Base-by-base conservation (phyloP, 169 alveolate species). In the Theileria sp. region DNA sequence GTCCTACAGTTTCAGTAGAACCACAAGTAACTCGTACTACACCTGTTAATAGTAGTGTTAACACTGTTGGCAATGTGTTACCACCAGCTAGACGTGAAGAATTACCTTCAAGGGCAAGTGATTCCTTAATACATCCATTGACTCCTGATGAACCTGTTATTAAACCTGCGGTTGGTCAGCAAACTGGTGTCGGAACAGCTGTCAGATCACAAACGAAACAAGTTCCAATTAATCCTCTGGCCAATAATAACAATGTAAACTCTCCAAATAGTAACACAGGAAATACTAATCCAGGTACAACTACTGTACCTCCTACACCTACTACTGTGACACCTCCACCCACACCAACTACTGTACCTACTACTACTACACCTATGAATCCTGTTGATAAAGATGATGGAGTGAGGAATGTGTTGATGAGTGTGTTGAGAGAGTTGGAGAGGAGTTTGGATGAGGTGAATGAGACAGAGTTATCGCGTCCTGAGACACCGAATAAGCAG, bases 401-500 rank as follows among this genome's bases (percentile, higher is more conserved):
- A 36, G 60, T 66, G 12, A 34, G 15, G 8, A 25, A 66, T 21
- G 75, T 66, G 60, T 25, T 66, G 5, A 38, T 66, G 60, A 21
- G 15, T 5, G 26, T 25, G 30, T 66, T 66, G 60, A 66, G 38
- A 25, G 75, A 66, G 60, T 21, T 49, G 67, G 36, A 58, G n/a
- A 58, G 26, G 67, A 25, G 32, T 58, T 58, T 58, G 12, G 26
- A 58, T 25, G 17, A 58, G 34, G 60, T 66, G 25, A 66, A 66
- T 25, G 25, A 8, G 8, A 66, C 23, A 2, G 60, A 66, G 8
- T 5, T 66, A 25, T 8, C n/a, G 13, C 54, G 34, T 19, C 62
- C 54, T 19, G 44, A 19, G 13, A 56, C 60, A 66, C 34, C 25
- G 5, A 66, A 66, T 19, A 66, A 66, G 8, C 30, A 66, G 26